Evolutionary conservation across 2,329 filamentous ascomycete genomes (phyloP).

Genomic region (Penicillium vulpinum): DNA sequence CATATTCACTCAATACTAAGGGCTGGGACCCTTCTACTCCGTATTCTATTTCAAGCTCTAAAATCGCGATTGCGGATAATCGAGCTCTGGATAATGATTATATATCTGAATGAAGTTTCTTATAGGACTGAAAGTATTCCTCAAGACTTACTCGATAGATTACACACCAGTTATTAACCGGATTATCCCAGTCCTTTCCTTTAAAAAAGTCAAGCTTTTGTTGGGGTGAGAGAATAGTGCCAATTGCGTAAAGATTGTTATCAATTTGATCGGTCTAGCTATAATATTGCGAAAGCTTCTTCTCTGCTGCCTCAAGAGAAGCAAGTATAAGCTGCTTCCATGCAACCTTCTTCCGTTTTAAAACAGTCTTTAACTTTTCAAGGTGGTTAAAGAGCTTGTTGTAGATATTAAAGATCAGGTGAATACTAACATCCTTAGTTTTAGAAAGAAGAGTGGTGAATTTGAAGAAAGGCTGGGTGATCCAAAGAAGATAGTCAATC

Average conservation of each 20-base stretch:
- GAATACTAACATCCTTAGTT: neutral
- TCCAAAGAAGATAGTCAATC: neutral
- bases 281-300: constrained; percentile 14
- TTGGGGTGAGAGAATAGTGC: constrained; percentile 9
- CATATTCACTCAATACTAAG: neutral
- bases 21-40: neutral
- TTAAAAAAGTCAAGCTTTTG: constrained; percentile 15
- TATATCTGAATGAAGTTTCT: neutral
- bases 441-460: neutral
- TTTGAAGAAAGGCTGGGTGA: neutral
- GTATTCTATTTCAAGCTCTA: neutral
- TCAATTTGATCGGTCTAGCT: constrained; percentile 1
- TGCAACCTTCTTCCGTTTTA: constrained; percentile 9
- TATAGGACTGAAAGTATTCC: neutral
- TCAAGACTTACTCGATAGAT: neutral
- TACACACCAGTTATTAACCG: neutral
- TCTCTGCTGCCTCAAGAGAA: constrained; percentile 6
- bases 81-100: neutral
- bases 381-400: constrained; percentile 17
- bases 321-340: constrained; percentile 14
- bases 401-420: constrained; percentile 4
- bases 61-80: neutral
- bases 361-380: constrained; percentile 5
- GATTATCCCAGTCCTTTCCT: constrained; percentile 5
- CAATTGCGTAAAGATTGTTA: neutral